A percentile compares a stretch with the other conserved stretches of the same genome.
These are phyloP conservation scores for Cryptococcus hybrid DNA, from an alignment of 1,284 basidiomycete species.

Conservation along the genomic window DNA sequence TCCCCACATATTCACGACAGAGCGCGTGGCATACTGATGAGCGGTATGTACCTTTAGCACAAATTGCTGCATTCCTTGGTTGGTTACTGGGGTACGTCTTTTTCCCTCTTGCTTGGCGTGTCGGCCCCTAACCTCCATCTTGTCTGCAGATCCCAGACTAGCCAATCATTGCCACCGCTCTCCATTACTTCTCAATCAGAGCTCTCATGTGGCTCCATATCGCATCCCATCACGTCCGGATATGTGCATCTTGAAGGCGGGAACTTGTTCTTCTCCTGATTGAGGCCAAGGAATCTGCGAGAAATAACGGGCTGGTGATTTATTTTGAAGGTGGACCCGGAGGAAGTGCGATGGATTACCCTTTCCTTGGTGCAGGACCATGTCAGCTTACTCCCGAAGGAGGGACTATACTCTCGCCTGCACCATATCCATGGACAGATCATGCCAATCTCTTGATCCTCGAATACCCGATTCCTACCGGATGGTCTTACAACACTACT, in stretches of 20 bases:
- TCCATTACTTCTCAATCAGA: constrained; percentile 3
- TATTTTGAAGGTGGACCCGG: constrained; percentile 19
- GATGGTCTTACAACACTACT: constrained; percentile 12
- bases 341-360: constrained; percentile 13
- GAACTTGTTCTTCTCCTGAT: constrained; percentile 16
- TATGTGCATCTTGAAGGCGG: constrained; percentile 12
- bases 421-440: constrained; percentile 17
- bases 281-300: constrained; percentile 4
- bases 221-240: constrained; percentile 9
- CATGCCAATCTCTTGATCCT: constrained; percentile 12
- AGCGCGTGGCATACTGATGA: no score
- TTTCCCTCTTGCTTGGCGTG: no score
- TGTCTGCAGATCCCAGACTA: no score
- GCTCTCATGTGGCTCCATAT: constrained; percentile 7
- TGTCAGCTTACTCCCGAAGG: constrained; percentile 12
- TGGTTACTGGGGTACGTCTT: no score
- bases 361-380: constrained; percentile 17
- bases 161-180: not conserved
- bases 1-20: no score
- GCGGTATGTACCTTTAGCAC: no score
- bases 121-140: no score
- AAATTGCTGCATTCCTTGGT: no score
- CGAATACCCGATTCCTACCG: constrained; percentile 13
- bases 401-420: constrained; percentile 2
- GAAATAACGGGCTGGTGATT: constrained; percentile 11